Percentiles rank a stretch among this genome's conserved stretches.
Conservation (phyloP, 1,139 yeast species). For the Nakaseomyces kungkrabaensis region DNA sequence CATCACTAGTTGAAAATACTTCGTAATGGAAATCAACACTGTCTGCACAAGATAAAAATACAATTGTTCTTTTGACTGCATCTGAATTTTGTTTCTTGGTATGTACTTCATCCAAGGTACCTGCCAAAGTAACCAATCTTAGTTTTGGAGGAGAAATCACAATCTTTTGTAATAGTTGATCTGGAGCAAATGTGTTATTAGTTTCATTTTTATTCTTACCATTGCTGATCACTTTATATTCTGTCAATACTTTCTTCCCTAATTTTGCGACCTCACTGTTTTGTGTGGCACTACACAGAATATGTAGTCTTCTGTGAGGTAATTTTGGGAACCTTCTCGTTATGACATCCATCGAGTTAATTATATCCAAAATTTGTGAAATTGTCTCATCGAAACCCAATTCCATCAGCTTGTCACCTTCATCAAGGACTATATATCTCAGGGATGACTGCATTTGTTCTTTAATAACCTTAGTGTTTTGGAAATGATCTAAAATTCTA, state of each 20-base stretch:
- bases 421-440: slow-evolving; percentile 81
- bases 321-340: slow-evolving; percentile 42
- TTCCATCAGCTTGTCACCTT: slow-evolving; percentile 92
- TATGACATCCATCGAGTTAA: slow-evolving; percentile 40
- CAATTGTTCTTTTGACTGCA: slow-evolving; percentile 49
- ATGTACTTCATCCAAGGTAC: slow-evolving; percentile 45
- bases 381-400: slow-evolving; percentile 93
- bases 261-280: slow-evolving; percentile 69
- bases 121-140: slow-evolving; percentile 71
- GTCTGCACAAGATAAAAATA: slow-evolving; percentile 88
- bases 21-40: slow-evolving; percentile 87
- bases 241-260: slow-evolving; percentile 62
- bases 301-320: slow-evolving; percentile 63
- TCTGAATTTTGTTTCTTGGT: slow-evolving; percentile 10
- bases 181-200: slow-evolving; percentile 54
- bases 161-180: slow-evolving; percentile 72
- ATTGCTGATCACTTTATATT: slow-evolving; percentile 58
- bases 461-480: slow-evolving; percentile 68
- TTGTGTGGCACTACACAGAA: slow-evolving; percentile 91
- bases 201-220: slow-evolving; percentile 30
- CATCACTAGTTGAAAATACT: slow-evolving; percentile 42
- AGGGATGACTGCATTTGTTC: slow-evolving; percentile 59
- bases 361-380: slow-evolving; percentile 55
- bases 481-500: slow-evolving; percentile 82
- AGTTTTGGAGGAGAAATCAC: slow-evolving; percentile 85